Base-by-base conservation (phyloP, 108 stramenopile genomes). In the Fistulifera solaris region DNA sequence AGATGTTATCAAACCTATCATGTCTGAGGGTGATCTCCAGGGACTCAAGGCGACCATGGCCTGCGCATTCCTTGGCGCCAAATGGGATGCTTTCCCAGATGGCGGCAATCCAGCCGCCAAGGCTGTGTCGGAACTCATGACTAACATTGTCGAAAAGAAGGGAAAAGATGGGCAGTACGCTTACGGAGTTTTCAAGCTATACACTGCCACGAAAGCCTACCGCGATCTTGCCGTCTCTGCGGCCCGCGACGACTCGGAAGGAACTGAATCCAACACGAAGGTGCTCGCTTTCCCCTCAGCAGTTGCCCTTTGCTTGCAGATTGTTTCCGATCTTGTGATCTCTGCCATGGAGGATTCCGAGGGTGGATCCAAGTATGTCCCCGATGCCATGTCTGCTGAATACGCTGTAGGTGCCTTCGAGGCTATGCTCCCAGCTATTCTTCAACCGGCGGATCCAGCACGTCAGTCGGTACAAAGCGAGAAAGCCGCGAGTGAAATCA, bases 31-130 rank as follows among this genome's bases (percentile, higher is more conserved):
- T 18, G 89, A 91, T 40, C 75, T 91, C 22, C 89, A 91, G 65
- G 89, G 89, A 39, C 78, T 91, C 52, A 91, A 91, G 77, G 89
- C 89, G 28, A 91, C 89, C 78, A 91, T 91, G 89, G 85, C 85
- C 10, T 87, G 89, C 56, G 85, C 85, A 46, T 91, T 91, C 75
- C 81, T 91, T 19, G 85, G 71, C 48, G 85, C 85, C 7, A 25
- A 66, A 6, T 91, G 83, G 83, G 53, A 48, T 27, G 67, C 82
- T 39, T 91, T 91, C 81, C 89, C 89, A 31, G 89, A 91, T 35
- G 65, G 77, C 43, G 89, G 89, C 70, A 79, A 82, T 38, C 75
- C 83, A 13, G 85, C 89, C 35, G 80, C 83, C 62, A 88, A 81
- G 72, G 66, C 86, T 48, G 77, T 88, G 38, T 78, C 90, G 23